phyloP scores from a whole-genome alignment of 2,329 filamentous ascomycete genomes.

The Fusarium vanettenii region DNA sequence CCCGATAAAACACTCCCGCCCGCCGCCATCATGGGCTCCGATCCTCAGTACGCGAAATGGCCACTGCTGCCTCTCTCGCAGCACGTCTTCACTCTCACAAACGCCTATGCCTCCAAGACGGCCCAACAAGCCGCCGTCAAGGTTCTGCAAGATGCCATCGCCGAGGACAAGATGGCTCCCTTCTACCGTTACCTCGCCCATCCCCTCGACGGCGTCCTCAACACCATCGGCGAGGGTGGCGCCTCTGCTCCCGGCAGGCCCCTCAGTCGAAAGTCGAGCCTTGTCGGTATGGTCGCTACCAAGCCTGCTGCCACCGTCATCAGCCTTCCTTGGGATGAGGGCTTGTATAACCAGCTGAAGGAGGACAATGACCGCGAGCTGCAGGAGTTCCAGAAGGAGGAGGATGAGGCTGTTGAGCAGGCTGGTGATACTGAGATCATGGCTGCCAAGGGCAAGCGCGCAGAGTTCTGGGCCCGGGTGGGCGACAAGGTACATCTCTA shows the following conservation, averaged over 20 bases:
- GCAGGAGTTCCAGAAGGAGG: conserved; percentile 82
- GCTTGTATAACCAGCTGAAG: conserved; percentile 81
- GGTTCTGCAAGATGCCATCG: conserved; percentile 83
- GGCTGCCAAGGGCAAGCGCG: conserved; percentile 91
- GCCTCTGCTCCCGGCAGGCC: conserved; percentile 65
- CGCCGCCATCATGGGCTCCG: conserved; percentile 73
- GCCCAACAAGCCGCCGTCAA: conserved; percentile 79
- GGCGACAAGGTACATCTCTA: conserved; percentile 83
- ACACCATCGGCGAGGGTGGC: conserved; percentile 74
- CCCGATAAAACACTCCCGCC: neutral
- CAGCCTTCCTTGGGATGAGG: conserved; percentile 90
- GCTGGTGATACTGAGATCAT: conserved; percentile 96
- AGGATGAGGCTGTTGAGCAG: conserved; percentile 94
- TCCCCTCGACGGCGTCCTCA: conserved; percentile 84
- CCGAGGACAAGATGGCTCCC: conserved; percentile 86
- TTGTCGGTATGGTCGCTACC: conserved; percentile 80
- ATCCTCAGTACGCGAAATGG: conserved; percentile 88
- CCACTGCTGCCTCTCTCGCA: conserved; percentile 84
- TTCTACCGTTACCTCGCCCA: conserved; percentile 88
- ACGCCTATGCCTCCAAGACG: conserved; percentile 75
- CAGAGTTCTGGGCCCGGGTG: conserved; percentile 95
- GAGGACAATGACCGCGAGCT: conserved; percentile 83
- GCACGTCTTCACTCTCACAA: conserved; percentile 88
- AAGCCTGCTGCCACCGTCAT: conserved; percentile 73
- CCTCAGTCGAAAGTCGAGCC: conserved; percentile 75